These are phyloP conservation scores for Xylaria castorea DNA, from an alignment of 495 filamentous ascomycete genomes.

Conservation along the genomic window DNA sequence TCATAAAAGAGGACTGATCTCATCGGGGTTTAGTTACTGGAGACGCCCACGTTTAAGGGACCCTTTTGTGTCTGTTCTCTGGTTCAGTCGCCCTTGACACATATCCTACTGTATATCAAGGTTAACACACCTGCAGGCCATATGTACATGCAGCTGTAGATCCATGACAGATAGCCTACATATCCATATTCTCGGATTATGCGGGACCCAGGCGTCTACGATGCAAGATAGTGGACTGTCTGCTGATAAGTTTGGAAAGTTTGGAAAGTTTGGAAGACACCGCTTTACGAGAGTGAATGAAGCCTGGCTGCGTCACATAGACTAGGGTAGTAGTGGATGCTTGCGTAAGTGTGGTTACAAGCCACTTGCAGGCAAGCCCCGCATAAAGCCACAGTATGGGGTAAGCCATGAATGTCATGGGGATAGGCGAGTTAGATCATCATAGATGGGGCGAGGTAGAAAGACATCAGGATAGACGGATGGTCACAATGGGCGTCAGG, in stretches of 20 bases:
- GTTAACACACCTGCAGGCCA: conserved; percentile 11
- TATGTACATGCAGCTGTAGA: conserved; percentile 13
- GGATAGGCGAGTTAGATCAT: conserved; percentile 15
- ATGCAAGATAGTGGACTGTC: conserved; percentile 5
- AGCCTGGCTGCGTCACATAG: conserved; percentile 18
- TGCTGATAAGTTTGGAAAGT: not conserved
- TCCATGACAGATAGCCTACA: not conserved
- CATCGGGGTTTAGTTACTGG: conserved; percentile 11
- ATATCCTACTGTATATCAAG: not conserved
- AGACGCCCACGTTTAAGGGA: conserved; percentile 16
- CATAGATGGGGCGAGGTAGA: not conserved
- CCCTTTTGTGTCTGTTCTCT: not conserved
- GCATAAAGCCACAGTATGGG: conserved; percentile 24
- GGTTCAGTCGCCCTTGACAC: conserved; percentile 5
- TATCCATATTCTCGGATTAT: not conserved
- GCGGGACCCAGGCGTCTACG: not conserved
- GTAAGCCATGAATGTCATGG: conserved; percentile 18
- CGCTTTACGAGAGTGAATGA: not conserved
- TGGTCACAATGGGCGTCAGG: not conserved
- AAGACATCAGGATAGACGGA: not conserved
- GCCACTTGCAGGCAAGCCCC: conserved; percentile 14
- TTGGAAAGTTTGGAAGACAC: not conserved
- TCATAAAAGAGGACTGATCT: conserved; percentile 21
- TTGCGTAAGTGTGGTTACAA: conserved; percentile 18
- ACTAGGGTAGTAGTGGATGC: conserved; percentile 10